A percentile compares a stretch with the other conserved stretches of the same genome.
Conservation (phyloP, 1,139 yeast genomes). For the Petasospora rhodanensis region DNA sequence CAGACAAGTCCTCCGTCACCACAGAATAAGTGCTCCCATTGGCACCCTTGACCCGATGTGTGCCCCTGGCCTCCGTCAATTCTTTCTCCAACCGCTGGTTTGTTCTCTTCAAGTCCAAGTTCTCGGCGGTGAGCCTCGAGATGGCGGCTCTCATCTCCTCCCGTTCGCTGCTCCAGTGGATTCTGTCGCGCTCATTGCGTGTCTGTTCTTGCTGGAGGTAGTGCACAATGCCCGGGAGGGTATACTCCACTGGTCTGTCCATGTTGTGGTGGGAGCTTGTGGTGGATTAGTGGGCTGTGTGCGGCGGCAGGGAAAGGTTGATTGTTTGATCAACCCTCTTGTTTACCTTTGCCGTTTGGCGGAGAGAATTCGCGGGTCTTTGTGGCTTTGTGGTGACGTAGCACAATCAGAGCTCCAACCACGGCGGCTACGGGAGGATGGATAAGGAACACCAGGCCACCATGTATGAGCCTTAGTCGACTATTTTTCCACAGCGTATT, state of each 20-base stretch:
- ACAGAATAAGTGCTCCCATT: too few species aligned
- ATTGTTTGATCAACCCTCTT: too few species aligned
- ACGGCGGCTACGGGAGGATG: too few species aligned
- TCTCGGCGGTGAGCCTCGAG: conserved; percentile 61
- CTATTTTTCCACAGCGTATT: too few species aligned
- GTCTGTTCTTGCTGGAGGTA: conserved; percentile 55
- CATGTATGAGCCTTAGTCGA: too few species aligned
- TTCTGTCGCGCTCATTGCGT: conserved; percentile 49
- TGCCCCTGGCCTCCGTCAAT: conserved; percentile 2
- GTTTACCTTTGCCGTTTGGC: too few species aligned
- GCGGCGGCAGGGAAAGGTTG: background rate
- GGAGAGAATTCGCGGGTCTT: too few species aligned
- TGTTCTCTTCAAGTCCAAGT: conserved; percentile 48
- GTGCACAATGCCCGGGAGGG: conserved; percentile 47
- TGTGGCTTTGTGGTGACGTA: too few species aligned
- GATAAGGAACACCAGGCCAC: too few species aligned
- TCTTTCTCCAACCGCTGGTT: conserved; percentile 29
- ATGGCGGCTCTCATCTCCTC: conserved; percentile 52
- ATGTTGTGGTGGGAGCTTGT: background rate
- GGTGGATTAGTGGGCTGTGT: background rate
- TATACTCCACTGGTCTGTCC: conserved; percentile 6
- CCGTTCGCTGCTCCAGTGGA: conserved; percentile 55
- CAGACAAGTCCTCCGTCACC: too few species aligned
- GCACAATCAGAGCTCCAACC: too few species aligned
- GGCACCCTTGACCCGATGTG: too few species aligned